Evolutionary conservation across 495 filamentous ascomycete genomes (phyloP).

Genomic region (Echria macrotheca): DNA sequence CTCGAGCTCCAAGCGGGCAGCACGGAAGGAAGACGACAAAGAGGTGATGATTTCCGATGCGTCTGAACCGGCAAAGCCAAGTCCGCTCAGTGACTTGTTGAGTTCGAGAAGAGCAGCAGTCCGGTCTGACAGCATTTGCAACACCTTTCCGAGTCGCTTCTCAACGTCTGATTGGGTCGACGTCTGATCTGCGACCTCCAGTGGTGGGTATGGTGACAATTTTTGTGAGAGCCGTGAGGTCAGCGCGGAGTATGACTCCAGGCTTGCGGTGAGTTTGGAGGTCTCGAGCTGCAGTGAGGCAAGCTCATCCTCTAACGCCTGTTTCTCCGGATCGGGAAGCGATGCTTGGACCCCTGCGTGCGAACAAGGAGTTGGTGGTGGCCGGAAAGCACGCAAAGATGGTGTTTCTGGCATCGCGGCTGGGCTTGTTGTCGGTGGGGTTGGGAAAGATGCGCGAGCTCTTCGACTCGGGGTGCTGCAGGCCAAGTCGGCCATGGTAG

Average conservation of each 20-base stretch:
- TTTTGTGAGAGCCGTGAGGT: slow-evolving; percentile 28
- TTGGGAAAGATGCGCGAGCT: slow-evolving; percentile 38
- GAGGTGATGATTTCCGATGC: slow-evolving; percentile 46
- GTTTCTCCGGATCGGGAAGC: slow-evolving; percentile 41
- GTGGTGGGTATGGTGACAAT: slow-evolving; percentile 18
- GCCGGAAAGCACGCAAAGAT: slow-evolving; percentile 18
- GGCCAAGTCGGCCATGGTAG: slow-evolving; percentile 33
- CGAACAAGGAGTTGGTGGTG: slow-evolving; percentile 5
- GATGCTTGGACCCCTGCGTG: slow-evolving; percentile 31
- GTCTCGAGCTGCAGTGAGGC: slow-evolving; percentile 35
- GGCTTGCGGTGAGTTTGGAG: slow-evolving; percentile 30
- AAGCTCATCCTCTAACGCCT: slow-evolving; percentile 33
- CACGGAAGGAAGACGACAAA: slow-evolving; percentile 51
- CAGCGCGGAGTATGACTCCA: slow-evolving; percentile 34
- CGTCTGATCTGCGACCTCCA: background rate
- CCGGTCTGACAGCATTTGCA: slow-evolving; percentile 35
- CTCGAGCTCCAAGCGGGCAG: slow-evolving; percentile 63
- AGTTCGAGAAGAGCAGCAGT: slow-evolving; percentile 33
- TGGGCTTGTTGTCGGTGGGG: slow-evolving; percentile 46
- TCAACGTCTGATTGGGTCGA: slow-evolving; percentile 22
- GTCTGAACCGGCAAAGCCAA: slow-evolving; percentile 52
- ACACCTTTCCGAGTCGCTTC: slow-evolving; percentile 26
- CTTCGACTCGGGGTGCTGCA: slow-evolving; percentile 39
- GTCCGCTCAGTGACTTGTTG: slow-evolving; percentile 33
- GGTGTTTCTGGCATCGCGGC: slow-evolving; percentile 32